Evolutionary conservation across 768 basidiomycete genomes (phyloP), one percentile per base, ranked within the genome.

Genomic region (Russula griseocarnosa): DNA sequence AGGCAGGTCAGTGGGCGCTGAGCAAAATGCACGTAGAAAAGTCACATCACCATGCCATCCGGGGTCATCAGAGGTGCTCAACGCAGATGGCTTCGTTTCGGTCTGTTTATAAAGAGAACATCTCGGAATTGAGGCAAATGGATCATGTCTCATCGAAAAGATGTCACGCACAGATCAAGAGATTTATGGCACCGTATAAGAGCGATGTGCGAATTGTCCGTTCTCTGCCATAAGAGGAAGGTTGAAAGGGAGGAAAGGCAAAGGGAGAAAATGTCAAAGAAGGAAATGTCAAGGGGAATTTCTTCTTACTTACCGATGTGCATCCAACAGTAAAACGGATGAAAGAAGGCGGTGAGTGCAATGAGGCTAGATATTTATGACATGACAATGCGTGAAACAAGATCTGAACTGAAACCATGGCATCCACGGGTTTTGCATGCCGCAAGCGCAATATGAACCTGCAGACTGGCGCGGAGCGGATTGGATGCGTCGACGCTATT

Each of bases 221-320:
- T 62, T 57, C 22, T 51, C 66, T 69, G 53, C 68, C 68, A 64
- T 60, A 69, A 64, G 56, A 59, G 68, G 68, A 63, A 69, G 24
- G 66, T 67, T 69, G 66, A 69, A 69, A 67, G 68, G 60, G 55
- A 60, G 26, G 53, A 52, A 56, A 55, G 50, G 60, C 68, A 47
- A 69, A 69, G 64, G 68, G 60, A 58, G 57, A 26, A 49, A 52
- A 53, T 51, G 51, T 63, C 68, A 57, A 67, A 69, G 68, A 69
- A 69, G 66, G 68, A 68, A 68, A 68, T 68, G 58, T 68, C 66
- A 68, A 68, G 65, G 67, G 60, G 57, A 67, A 67, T 53, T 66
- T 55, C 54, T 63, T 63, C 58, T 60, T 28, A 61, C 60, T 66
- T 66, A 62, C 60, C 67, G 55, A 58, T 68, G 60, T 36, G 61